Conservation (phyloP, 1,139 yeast genomes). For the Diutina rugosa region DNA sequence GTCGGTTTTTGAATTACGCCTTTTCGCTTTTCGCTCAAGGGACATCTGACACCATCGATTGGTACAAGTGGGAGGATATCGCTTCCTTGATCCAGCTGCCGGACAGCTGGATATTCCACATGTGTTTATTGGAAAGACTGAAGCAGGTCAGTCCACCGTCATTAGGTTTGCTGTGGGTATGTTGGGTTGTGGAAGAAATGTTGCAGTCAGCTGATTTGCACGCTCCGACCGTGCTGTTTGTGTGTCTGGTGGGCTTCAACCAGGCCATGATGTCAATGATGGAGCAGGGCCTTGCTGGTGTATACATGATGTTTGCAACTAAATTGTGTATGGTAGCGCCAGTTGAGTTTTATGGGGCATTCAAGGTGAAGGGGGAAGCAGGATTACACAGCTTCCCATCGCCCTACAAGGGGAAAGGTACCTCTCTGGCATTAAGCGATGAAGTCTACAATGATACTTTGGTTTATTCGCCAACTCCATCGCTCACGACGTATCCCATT, state of each 20-base stretch:
- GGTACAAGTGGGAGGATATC: neutral
- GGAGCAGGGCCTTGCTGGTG: neutral
- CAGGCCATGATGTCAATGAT: neutral
- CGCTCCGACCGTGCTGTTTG: neutral
- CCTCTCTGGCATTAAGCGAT: neutral
- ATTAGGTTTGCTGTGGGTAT: neutral
- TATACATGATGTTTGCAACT: neutral
- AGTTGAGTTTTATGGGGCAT: neutral
- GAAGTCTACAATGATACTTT: neutral
- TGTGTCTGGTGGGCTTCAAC: neutral
- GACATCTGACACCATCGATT: neutral
- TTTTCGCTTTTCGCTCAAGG: neutral
- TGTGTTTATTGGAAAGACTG: neutral
- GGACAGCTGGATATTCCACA: neutral
- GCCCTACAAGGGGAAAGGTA: neutral
- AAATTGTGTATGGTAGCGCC: neutral
- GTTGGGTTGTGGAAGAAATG: neutral
- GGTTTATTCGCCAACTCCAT: neutral
- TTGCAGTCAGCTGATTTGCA: neutral
- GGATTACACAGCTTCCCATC: neutral
- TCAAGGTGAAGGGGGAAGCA: neutral
- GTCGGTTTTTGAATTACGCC: neutral
- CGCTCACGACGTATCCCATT: neutral
- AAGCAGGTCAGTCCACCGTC: neutral
- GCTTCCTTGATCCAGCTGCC: neutral